Evolutionary conservation across 2,329 filamentous ascomycete species (phyloP), one percentile per base, ranked within the genome.

Genomic region (Alternaria angustiovoidea): DNA sequence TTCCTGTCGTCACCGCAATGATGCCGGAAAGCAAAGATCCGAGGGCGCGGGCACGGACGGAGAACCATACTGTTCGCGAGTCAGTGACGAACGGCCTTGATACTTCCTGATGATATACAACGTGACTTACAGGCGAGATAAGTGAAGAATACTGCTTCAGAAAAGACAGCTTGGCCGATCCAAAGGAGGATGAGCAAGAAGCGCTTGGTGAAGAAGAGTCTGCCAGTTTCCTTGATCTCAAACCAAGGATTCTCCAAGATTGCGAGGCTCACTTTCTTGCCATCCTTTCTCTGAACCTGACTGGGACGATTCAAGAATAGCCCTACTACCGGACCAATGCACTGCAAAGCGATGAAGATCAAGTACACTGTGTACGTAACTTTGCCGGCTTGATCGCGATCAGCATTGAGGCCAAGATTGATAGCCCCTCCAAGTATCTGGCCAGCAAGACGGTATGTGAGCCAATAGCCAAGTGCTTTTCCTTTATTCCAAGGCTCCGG

Each of bases 391-490:
- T 84, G 71, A 61, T 84, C 80, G 0, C 84, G 80, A 38, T 87
- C 71, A 0, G 82, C 82, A 66, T 92, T 92, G 11, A 92, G 75
- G 0, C 88, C 88, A 0, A 93, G 78, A 48, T 91, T 92, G 71
- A 93, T 88, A 0, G 89, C 88, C 11, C 90, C 90, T 2, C 90
- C 90, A 0, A 92, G 77, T 14, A 92, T 88, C 72, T 91, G 89
- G 0, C 90, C 90, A 2, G 82, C 80, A 1, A 90, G 82, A 3
- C 85, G 82, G 63, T 85, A 87, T 5, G 81, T 84, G 5, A 92
- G 81, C 90, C 90, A 93, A 69, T 89, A 88, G 0, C 89, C 90
- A 0, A 92, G 79, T 1, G 74, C 73, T 53, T 76, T 76, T 11
- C 75, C 75, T 51, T 74, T 75, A 28, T 77, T 76, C 73, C 73